phyloP scores from a whole-genome alignment of 371 early-diverging fungal species.

The Fennellomyces sp. region DNA sequence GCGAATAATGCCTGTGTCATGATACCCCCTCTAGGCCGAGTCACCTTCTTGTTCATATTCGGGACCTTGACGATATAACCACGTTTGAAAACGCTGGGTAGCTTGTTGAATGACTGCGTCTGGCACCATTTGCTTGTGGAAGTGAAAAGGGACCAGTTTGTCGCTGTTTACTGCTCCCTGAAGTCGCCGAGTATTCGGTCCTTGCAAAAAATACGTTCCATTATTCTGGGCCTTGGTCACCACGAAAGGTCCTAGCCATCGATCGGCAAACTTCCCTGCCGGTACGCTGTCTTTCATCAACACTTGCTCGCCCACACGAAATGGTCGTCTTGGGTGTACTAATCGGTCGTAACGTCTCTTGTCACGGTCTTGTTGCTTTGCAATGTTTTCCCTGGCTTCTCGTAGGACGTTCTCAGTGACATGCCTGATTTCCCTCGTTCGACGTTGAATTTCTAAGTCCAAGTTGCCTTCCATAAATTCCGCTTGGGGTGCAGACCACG shows the following conservation, averaged over 20 bases:
- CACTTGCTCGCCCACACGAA: constrained; percentile 11
- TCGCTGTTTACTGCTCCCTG: too few relatives aligned
- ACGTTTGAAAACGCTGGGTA: constrained; percentile 11
- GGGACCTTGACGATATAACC: not conserved
- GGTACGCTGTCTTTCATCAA: constrained; percentile 14
- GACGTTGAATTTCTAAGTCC: constrained; percentile 4
- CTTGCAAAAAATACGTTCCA: too few relatives aligned
- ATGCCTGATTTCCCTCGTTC: not conserved
- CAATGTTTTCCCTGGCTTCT: not conserved
- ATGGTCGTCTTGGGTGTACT: not conserved
- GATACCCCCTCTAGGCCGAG: constrained; percentile 3
- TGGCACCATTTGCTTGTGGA: constrained; percentile 14
- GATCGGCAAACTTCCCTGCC: not conserved
- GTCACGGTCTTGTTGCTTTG: not conserved
- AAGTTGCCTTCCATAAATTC: constrained; percentile 23
- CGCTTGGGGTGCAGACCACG: constrained; percentile 19
- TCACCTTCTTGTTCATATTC: too few relatives aligned
- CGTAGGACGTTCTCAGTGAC: not conserved
- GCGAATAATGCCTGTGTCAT: too few relatives aligned
- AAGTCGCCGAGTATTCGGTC: constrained; percentile 7
- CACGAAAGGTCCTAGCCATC: too few relatives aligned
- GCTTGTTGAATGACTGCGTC: constrained; percentile 4
- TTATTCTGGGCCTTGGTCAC: too few relatives aligned
- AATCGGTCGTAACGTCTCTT: constrained; percentile 1
- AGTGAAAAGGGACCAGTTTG: not conserved